Conservation (phyloP, 192 early-diverging fungal genomes). For the Rhizophlyctis rosea region DNA sequence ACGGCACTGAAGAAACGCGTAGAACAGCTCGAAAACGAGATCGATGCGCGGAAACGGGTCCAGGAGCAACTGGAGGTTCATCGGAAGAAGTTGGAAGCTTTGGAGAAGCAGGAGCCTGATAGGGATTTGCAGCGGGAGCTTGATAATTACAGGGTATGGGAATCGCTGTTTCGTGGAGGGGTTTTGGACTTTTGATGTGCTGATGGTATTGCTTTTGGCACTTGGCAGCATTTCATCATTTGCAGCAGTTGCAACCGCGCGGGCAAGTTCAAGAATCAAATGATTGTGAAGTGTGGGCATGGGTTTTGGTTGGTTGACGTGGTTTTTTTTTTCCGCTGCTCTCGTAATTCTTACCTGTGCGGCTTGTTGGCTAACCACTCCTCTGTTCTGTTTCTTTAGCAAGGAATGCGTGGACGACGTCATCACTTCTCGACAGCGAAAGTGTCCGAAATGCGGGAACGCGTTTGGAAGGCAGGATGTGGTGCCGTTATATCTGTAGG, state of each 20-base stretch:
- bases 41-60: constrained; percentile 52
- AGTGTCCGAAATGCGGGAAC: constrained; percentile 87
- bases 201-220: neutral
- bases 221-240: constrained; percentile 74
- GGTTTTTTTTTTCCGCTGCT: neutral
- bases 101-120: constrained; percentile 54
- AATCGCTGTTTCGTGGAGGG: neutral
- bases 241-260: constrained; percentile 83
- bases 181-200: constrained; percentile 3
- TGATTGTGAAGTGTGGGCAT: constrained; percentile 88
- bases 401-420: constrained; percentile 85
- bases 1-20: constrained; percentile 64
- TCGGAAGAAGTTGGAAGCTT: constrained; percentile 62
- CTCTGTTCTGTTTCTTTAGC: no score
- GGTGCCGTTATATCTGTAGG: constrained; percentile 75
- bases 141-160: constrained; percentile 51
- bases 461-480: constrained; percentile 82
- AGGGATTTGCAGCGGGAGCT: constrained; percentile 53
- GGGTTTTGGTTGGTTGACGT: constrained; percentile 69
- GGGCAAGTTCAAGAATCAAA: constrained; percentile 77
- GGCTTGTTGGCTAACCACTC: no score
- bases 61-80: constrained; percentile 58
- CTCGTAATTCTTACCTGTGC: neutral
- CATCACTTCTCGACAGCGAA: constrained; percentile 83
- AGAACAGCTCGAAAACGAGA: constrained; percentile 53